Percentiles rank a stretch among this genome's conserved stretches.
phyloP scores from a whole-genome alignment of 2,329 filamentous ascomycete genomes.

The Pseudogymnoascus sp. region DNA sequence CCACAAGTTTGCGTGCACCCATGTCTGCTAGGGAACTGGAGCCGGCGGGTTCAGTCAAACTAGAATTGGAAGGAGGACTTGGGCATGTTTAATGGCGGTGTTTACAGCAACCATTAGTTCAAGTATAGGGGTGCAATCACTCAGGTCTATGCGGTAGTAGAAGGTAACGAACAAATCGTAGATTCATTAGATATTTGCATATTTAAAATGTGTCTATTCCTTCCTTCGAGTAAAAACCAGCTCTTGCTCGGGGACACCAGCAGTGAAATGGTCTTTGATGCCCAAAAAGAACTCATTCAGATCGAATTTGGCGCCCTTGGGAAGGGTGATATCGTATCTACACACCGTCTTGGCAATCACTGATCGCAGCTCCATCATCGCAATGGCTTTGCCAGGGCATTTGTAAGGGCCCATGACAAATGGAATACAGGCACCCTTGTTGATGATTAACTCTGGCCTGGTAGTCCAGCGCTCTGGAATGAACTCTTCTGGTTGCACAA shows the following conservation, averaged over 20 bases:
- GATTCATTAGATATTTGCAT: neutral
- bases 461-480: slow-evolving; percentile 28
- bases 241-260: slow-evolving; percentile 10
- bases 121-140: neutral
- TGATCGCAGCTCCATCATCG: slow-evolving; percentile 28
- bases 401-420: slow-evolving; percentile 22
- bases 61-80: neutral
- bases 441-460: slow-evolving; percentile 17
- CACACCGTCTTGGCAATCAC: slow-evolving; percentile 19
- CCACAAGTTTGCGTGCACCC: neutral
- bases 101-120: neutral
- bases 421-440: slow-evolving; percentile 25
- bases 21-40: neutral
- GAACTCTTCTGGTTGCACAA: slow-evolving; percentile 20
- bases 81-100: no score
- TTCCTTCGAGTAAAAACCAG: slow-evolving; percentile 11
- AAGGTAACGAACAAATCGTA: neutral
- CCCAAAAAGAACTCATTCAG: slow-evolving; percentile 13
- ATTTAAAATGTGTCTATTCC: neutral
- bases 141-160: neutral
- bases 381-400: slow-evolving; percentile 29
- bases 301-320: slow-evolving; percentile 14
- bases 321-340: slow-evolving; percentile 21
- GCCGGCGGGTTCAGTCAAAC: neutral
- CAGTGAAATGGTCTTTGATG: slow-evolving; percentile 15